Base-by-base conservation (phyloP, 225 moss, liverwort and hornwort genomes). In the Physcomitrium patens region DNA sequence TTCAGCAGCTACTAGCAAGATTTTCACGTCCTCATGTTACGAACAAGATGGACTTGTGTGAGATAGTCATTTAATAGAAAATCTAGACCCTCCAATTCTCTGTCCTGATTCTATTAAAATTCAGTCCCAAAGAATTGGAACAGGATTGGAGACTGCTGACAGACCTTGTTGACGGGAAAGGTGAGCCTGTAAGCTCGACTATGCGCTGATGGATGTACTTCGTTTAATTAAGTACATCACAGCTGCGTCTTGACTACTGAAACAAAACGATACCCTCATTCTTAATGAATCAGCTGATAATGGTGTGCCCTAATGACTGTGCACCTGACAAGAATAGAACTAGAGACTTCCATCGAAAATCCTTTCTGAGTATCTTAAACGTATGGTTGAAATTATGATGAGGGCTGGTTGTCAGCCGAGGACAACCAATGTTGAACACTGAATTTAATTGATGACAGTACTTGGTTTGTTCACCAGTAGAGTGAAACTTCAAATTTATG, bases 301-400 rank as follows among this genome's bases (percentile, higher is more conserved):
- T 20, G 45, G 31, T 64, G 19, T 17, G 2, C 54, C 19, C 11
- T 5, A 23, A 71, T 19, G 54, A 70, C 15, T 5, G 81, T 5
- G 81, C 56, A 67, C 65, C 26, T 55, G 26, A 3, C 66, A 59
- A n/a, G 67, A 67, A 56, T 68, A 68, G 69, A 31, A 63, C 43
- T 54, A 43, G 42, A 52, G 41, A 61, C 27, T 27, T 65, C 71
- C 19, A 23, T 31, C 49, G 59, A 67, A 20, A 41, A 59, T 24
- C 45, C 20, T 67, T 58, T 16, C 8, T 53, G 48, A 43, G 67
- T 56, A 56, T 70, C 73, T 75, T 57, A 48, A 37, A 18, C 37
- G 10, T 65, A 18, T 16, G 48, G 19, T 26, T 5, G 47, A 23
- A 48, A 60, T 37, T 4, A 37, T 37, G 2, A 37, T 37, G 31